Evolutionary conservation across 108 stramenopile genomes (phyloP), one percentile per base, ranked within the genome.

Genomic region (Epipyxis sp.): DNA sequence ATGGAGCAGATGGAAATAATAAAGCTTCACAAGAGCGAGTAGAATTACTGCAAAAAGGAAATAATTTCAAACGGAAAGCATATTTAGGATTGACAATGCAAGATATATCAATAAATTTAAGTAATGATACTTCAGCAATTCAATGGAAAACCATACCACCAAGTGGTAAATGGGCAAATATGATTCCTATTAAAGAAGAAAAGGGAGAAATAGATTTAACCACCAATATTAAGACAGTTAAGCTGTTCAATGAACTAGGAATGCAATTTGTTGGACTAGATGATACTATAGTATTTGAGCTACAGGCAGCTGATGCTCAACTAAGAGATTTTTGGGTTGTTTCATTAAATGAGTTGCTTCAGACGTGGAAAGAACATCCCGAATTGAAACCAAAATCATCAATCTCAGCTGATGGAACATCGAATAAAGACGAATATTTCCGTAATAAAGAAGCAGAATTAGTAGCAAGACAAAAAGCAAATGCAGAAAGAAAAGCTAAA

Each of bases 391-490:
- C 71, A 42, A 46, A 74, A 27, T 74, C 71, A 30, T 54, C 71
- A 13, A 6, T 74, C 6, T 74, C 71, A 42, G 44, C 71, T n/a
- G 6, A 3, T 3, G 71, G 71, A 30, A 27, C 25, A 27, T 74
- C 71, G 25, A 6, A 74, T 6, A 74, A 74, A 74, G 32, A 3
- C 3, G 71, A 74, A 10, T 74, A 74, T 37, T 74, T 74, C 50
- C 40, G 43, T 10, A 16, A 27, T 30, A 37, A 42, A 13, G 71
- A 74, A 37, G 71, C 40, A 37, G 71, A 74, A 74, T n/a, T 74
- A 3, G 27, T 30, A 42, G 46, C 46, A 32, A 74, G 71, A 57
- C 41, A 74, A 39, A 46, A 74, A 37, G 71, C 29, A 10, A 57
- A 46, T 54, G 32, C 32, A 27, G 71, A 74, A 32, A 74, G 34